Evolutionary conservation across 106 monocot genomes (phyloP), one percentile per base, ranked within the genome.

Genomic region (Dioscorea zingiberensis): DNA sequence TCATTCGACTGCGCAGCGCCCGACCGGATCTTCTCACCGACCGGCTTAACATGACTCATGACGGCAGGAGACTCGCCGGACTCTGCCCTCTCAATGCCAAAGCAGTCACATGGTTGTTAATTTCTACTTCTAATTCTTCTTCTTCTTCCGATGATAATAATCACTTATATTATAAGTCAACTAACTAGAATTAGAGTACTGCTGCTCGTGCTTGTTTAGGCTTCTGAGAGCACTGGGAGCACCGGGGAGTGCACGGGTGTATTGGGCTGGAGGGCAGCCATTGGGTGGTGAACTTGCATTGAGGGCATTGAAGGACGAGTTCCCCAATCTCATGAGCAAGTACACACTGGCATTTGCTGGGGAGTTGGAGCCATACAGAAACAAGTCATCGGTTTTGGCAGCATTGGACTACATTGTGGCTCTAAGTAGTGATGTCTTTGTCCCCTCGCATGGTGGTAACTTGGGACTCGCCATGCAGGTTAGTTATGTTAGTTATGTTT

Each of bases 371-470:
- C 48, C 38, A 18, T 73, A 47, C 45, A 22, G 18, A 1, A 64
- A 69, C 59, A 62, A 46, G 67, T 24, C 76, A 10, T 81, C 81
- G 19, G 48, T 49, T 11, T 62, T 81, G 0, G 81, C 81, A 0
- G 76, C 81, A 4, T 0, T 81, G 28, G 81, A 81, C 68, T 77
- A 63, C 58, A 60, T 77, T 2, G 68, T 81, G 21, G 55, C 76
- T 16, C 25, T 69, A 46, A 69, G 63, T 58, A 73, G 76, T 47
- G 76, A 81, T 44, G 76, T 81, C 19, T 81, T 81, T 76, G 13
- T 81, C 51, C 59, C 81, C 0, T 81, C 81, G 13, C 81, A 81
- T 54, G 81, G 81, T 0, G 81, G 81, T 16, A 81, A 81, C 64
- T 73, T 81, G 76, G 73, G 47, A 21, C 60, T 25, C 1, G 13